Evolutionary conservation across 2,329 filamentous ascomycete species (phyloP), one percentile per base, ranked within the genome.

Genomic region (Paecilomyces formosus): DNA sequence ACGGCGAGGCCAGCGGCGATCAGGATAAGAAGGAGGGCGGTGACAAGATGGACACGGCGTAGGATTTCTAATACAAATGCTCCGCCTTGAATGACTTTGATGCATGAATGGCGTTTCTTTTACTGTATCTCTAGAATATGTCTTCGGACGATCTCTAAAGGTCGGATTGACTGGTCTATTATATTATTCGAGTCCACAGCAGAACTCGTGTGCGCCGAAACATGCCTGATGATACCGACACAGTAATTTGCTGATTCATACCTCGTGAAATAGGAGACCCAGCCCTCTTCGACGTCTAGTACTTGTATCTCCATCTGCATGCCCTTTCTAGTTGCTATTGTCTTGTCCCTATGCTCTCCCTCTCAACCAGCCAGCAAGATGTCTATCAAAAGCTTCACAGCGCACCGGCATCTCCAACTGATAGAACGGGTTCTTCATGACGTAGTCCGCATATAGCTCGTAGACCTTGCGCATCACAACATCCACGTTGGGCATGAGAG

Each of bases 371-470:
- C 87, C 89, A 64, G 84, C 83, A 63, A 97, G 74, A 74, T 90
- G 90, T 66, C 92, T 82, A 74, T 99, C 94, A 78, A 97, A 99
- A 66, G 91, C 89, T 71, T 97, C 94, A 76, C 94, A 96, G 61
- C 94, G 83, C 57, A 99, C 86, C 6, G 94, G 94, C 92, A 97
- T 99, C 78, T 99, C 94, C 58, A 96, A 81, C 70, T 94, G 92
- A 77, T 97, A 97, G 72, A 99, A 99, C 0, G 94, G 94, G 74
- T 99, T 99, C 82, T 97, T 99, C 91, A 97, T 97, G 66, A 99
- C 94, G 73, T 90, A 97, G 75, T 99, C 94, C 55, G 90, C 85
- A 78, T 97, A 99, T 56, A 97, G 78, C 73, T 97, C 94, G 74
- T 99, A 97, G 67, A 97, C 88, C 73, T 86, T 88, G 71, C 86